Conservation (phyloP, 192 early-diverging fungal species). For the Podila verticillata region DNA sequence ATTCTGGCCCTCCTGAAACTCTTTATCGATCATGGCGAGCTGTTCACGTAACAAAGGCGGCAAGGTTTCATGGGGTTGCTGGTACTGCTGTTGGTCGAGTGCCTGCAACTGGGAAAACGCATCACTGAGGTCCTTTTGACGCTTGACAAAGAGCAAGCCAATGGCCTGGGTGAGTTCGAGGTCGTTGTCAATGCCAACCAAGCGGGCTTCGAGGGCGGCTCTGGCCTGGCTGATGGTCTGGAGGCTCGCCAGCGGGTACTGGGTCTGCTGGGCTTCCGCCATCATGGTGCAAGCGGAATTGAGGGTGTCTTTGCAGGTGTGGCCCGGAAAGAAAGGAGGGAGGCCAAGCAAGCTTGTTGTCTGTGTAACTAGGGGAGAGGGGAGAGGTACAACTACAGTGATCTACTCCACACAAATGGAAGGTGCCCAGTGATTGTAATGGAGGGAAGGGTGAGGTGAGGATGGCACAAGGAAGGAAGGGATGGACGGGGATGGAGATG, state of each 20-base stretch:
- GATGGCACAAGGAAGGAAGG: neutral
- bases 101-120: slow-evolving; percentile 37
- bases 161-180: slow-evolving; percentile 45
- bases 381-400: too few relatives aligned
- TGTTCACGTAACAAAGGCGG: slow-evolving; percentile 32
- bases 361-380: too few relatives aligned
- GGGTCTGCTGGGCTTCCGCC: neutral
- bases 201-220: slow-evolving; percentile 35
- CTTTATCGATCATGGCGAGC: slow-evolving; percentile 27
- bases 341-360: too few relatives aligned
- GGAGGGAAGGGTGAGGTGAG: too few relatives aligned
- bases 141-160: slow-evolving; percentile 43
- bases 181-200: slow-evolving; percentile 29
- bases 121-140: slow-evolving; percentile 35
- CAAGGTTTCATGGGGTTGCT: slow-evolving; percentile 13
- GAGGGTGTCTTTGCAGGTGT: too few relatives aligned
- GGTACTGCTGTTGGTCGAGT: neutral
- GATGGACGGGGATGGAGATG: neutral
- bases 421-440: too few relatives aligned
- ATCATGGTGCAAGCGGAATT: neutral
- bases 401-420: too few relatives aligned
- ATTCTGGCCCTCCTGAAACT: slow-evolving; percentile 46
- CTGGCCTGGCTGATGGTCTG: slow-evolving; percentile 36
- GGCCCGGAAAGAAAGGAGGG: too few relatives aligned
- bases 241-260: slow-evolving; percentile 26